These are phyloP conservation scores for Plasmodium knowlesi DNA, from an alignment of 169 alveolate genomes.

Conservation along the genomic window DNA sequence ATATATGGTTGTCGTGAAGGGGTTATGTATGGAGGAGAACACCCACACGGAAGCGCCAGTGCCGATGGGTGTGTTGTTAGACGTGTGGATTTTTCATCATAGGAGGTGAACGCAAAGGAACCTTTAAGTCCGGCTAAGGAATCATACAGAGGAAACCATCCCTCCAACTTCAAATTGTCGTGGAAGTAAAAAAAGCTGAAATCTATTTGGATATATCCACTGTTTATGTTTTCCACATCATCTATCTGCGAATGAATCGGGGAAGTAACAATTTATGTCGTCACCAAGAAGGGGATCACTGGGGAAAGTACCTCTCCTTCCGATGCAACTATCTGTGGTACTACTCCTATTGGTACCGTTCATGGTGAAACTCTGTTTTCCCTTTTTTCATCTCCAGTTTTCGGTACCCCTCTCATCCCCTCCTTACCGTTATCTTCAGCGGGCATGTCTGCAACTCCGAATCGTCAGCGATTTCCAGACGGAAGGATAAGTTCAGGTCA, in stretches of 20 bases:
- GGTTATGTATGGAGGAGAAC: neutral
- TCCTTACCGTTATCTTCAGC: constrained; percentile 59
- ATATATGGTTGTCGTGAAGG: neutral
- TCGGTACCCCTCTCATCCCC: neutral
- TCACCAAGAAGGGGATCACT: neutral
- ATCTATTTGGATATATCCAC: constrained; percentile 70
- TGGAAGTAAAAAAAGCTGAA: constrained; percentile 68
- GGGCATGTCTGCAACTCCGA: constrained; percentile 74
- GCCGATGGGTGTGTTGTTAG: neutral
- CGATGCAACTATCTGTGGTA: neutral
- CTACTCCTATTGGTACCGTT: neutral
- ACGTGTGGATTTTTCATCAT: neutral
- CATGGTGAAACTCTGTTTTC: neutral
- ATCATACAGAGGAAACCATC: constrained; percentile 76
- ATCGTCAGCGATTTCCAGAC: constrained; percentile 76
- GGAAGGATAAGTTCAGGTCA: constrained; percentile 62
- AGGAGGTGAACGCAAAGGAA: neutral
- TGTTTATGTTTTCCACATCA: constrained; percentile 62
- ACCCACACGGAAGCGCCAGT: neutral
- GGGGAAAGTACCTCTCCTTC: neutral
- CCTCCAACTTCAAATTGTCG: constrained; percentile 65
- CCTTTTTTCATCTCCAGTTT: neutral
- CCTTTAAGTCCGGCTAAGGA: constrained; percentile 72
- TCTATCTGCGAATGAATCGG: constrained; percentile 8
- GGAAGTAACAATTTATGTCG: too few species aligned